A percentile compares a stretch with the other conserved stretches of the same genome.
phyloP scores from a whole-genome alignment of 1,284 basidiomycete genomes.

The Ustilago curta region DNA sequence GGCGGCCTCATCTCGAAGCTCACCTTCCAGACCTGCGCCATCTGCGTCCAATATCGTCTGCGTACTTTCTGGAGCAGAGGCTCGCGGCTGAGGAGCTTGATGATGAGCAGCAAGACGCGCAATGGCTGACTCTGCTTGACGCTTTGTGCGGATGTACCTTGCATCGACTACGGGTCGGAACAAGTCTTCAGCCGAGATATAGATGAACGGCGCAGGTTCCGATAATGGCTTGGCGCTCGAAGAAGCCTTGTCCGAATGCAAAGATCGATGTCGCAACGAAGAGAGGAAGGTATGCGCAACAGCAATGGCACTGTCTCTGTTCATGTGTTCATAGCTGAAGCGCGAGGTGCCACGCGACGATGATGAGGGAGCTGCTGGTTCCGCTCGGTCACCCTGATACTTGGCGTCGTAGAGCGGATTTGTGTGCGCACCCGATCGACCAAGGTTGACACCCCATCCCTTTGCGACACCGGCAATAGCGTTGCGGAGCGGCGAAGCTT shows the following conservation, averaged over 20 bases:
- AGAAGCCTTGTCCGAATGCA: slow-evolving; percentile 6
- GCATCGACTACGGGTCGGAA: slow-evolving; percentile 86
- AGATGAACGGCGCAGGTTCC: slow-evolving; percentile 80
- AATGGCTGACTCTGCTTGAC: slow-evolving; percentile 84
- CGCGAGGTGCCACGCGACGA: background rate
- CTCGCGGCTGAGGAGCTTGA: slow-evolving; percentile 83
- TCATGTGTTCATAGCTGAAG: slow-evolving; percentile 80
- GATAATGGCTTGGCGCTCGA: slow-evolving; percentile 1
- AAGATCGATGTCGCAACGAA: slow-evolving; percentile 66
- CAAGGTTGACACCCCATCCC: slow-evolving; percentile 69
- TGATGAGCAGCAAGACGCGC: slow-evolving; percentile 70
- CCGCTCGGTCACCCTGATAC: slow-evolving; percentile 23
- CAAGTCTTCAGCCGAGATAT: slow-evolving; percentile 93
- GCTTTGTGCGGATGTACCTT: slow-evolving; percentile 88
- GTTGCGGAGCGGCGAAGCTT: slow-evolving; percentile 33
- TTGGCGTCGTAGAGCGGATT: slow-evolving; percentile 55
- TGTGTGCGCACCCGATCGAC: slow-evolving; percentile 61
- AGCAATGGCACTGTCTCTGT: slow-evolving; percentile 76
- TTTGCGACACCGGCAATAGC: slow-evolving; percentile 58
- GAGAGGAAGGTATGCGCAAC: slow-evolving; percentile 70
- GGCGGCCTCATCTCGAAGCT: slow-evolving; percentile 30
- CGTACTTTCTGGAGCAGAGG: background rate
- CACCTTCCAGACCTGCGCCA: slow-evolving; percentile 44
- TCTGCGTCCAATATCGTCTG: slow-evolving; percentile 44
- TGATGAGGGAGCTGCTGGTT: slow-evolving; percentile 1